These are phyloP conservation scores for Sphagnum contortum DNA, from an alignment of 225 moss, liverwort and hornwort genomes.

Conservation along the genomic window DNA sequence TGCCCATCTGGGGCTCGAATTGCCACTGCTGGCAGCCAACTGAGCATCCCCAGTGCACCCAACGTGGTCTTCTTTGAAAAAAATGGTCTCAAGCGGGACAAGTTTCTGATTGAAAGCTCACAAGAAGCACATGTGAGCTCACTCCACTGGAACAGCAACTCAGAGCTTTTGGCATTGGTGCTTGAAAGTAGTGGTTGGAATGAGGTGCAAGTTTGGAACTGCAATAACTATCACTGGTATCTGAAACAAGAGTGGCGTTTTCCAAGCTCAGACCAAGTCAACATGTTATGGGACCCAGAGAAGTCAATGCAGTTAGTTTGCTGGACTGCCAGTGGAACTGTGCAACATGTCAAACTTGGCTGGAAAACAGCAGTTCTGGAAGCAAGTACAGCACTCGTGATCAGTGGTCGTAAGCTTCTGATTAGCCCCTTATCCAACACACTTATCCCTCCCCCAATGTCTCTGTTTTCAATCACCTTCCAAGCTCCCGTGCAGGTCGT, in stretches of 20 bases:
- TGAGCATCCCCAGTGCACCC: conserved; percentile 26
- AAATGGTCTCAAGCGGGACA: conserved; percentile 86
- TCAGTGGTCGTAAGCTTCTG: conserved; percentile 59
- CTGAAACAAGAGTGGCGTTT: conserved; percentile 80
- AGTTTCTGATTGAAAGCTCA: conserved; percentile 62
- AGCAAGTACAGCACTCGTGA: conserved; percentile 63
- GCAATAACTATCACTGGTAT: conserved; percentile 95
- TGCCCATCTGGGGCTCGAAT: conserved; percentile 73
- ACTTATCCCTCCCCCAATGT: conserved; percentile 91
- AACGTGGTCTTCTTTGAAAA: conserved; percentile 65
- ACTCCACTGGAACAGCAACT: conserved; percentile 83
- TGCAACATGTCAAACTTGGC: conserved; percentile 50
- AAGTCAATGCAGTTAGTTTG: conserved; percentile 63
- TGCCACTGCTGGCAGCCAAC: conserved; percentile 40
- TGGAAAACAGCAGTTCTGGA: conserved; percentile 81
- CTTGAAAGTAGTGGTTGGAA: conserved; percentile 55
- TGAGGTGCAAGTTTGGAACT: conserved; percentile 80
- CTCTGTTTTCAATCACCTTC: conserved; percentile 56
- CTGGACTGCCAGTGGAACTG: conserved; percentile 63
- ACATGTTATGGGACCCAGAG: conserved; percentile 81
- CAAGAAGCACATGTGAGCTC: conserved; percentile 36
- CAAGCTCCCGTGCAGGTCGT: conserved; percentile 68
- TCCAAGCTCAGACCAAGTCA: conserved; percentile 52
- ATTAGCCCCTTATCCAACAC: conserved; percentile 62
- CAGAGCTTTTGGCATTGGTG: conserved; percentile 77